phyloP scores from a whole-genome alignment of 441 rosid species.

The Melastoma candidum region DNA sequence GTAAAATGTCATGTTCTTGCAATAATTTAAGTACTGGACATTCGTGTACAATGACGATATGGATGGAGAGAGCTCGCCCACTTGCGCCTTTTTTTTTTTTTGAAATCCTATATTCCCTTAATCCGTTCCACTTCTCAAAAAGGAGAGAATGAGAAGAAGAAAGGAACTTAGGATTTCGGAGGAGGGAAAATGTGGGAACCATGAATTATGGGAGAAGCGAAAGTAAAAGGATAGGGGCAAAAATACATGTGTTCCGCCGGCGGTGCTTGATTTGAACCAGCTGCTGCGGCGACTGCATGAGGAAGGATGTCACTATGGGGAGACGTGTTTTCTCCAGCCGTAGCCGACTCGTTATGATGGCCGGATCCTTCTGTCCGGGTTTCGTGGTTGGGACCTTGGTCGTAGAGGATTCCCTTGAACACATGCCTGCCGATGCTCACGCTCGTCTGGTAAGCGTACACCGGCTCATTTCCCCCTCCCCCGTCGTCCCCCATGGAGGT shows the following conservation, averaged over 20 bases:
- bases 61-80: too few relatives aligned
- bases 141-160: too few relatives aligned
- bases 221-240: conserved; percentile 20
- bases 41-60: too few relatives aligned
- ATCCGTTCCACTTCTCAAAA: too few relatives aligned
- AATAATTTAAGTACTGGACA: too few relatives aligned
- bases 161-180: conserved; percentile 20
- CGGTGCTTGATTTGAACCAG: conserved; percentile 3
- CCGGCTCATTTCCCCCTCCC: conserved; percentile 12
- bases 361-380: not conserved
- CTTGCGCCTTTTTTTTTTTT: too few relatives aligned
- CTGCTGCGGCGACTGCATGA: conserved; percentile 5
- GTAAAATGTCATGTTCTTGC: too few relatives aligned
- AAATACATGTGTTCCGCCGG: conserved; percentile 8
- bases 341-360: not conserved
- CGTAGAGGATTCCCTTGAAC: conserved; percentile 46
- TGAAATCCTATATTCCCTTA: too few relatives aligned
- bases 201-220: conserved; percentile 22
- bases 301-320: conserved; percentile 4
- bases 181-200: conserved; percentile 25
- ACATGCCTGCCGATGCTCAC: conserved; percentile 37
- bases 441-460: conserved; percentile 39
- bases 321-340: conserved; percentile 22
- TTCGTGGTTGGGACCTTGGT: conserved; percentile 34
- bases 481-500: conserved; percentile 24